Conservation (phyloP, 306 rosid genomes). For the Phaseolus lunatus region DNA sequence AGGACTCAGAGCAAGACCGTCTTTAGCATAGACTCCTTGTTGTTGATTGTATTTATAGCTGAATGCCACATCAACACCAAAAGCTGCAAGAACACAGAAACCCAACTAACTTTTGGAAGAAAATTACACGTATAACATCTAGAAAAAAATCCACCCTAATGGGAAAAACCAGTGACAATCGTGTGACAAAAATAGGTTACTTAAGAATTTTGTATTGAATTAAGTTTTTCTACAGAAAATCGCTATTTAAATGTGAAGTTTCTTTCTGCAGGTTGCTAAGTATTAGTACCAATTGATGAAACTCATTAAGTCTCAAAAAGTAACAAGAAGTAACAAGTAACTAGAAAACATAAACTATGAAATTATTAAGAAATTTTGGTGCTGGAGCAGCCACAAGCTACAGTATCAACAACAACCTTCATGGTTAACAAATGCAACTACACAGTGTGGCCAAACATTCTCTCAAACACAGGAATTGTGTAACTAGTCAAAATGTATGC, state of each 20-base stretch:
- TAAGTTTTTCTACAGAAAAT: constrained; percentile 14
- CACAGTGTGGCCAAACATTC: no score
- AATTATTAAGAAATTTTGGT: no score
- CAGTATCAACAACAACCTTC: no score
- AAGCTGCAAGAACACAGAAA: constrained; percentile 62
- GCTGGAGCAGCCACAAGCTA: no score
- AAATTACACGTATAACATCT: background rate
- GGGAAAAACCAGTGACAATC: constrained; percentile 27
- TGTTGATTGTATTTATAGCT: constrained; percentile 81
- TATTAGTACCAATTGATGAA: constrained; percentile 70
- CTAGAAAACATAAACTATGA: no score
- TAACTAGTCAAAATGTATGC: no score
- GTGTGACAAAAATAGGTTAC: background rate
- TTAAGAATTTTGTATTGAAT: background rate
- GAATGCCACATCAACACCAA: constrained; percentile 88
- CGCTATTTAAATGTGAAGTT: background rate
- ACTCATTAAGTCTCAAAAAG: constrained; percentile 89
- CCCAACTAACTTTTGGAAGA: constrained; percentile 28
- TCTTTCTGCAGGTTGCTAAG: constrained; percentile 28
- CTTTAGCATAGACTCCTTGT: constrained; percentile 73
- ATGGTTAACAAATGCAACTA: no score
- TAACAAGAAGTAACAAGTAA: no score
- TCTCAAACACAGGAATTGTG: no score
- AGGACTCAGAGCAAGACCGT: constrained; percentile 87
- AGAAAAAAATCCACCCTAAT: constrained; percentile 17